Percentiles rank a stretch among this genome's conserved stretches.
phyloP scores from a whole-genome alignment of 768 basidiomycete genomes.

The Suillus luteus region DNA sequence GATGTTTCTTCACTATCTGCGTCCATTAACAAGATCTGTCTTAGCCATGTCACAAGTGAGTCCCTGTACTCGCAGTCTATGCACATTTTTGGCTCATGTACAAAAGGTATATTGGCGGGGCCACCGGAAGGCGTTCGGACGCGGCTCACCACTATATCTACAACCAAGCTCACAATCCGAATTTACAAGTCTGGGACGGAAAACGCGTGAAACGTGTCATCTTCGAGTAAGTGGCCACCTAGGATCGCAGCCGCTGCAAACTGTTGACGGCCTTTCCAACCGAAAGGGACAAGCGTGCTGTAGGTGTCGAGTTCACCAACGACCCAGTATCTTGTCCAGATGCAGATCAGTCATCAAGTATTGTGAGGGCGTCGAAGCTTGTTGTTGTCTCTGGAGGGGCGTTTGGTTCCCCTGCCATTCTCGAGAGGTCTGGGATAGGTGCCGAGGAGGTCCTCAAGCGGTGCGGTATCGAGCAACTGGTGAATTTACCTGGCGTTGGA shows the following conservation, averaged over 20 bases:
- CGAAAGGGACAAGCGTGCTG: constrained; percentile 32
- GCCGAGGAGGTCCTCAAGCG: constrained; percentile 46
- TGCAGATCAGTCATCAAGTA: constrained; percentile 26
- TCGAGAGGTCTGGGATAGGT: constrained; percentile 72
- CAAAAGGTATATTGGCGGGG: constrained; percentile 52
- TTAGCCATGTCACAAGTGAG: constrained; percentile 59
- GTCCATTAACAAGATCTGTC: neutral
- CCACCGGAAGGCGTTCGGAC: constrained; percentile 59
- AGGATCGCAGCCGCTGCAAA: neutral
- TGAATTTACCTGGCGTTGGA: constrained; percentile 79
- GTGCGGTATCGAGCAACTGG: constrained; percentile 48
- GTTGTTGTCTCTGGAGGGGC: constrained; percentile 55
- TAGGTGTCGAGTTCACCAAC: constrained; percentile 55
- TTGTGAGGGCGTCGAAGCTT: constrained; percentile 42
- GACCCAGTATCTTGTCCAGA: constrained; percentile 23
- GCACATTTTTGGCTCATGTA: neutral
- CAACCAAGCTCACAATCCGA: constrained; percentile 44
- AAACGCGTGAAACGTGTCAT: constrained; percentile 51
- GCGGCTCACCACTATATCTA: constrained; percentile 54
- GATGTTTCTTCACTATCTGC: neutral
- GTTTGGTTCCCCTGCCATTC: constrained; percentile 56
- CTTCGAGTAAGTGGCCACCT: constrained; percentile 42
- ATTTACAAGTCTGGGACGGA: constrained; percentile 41
- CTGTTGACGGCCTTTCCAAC: neutral
- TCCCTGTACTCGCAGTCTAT: neutral